These are phyloP conservation scores for Xylaria acuta DNA, from an alignment of 495 filamentous ascomycete species.

Conservation along the genomic window DNA sequence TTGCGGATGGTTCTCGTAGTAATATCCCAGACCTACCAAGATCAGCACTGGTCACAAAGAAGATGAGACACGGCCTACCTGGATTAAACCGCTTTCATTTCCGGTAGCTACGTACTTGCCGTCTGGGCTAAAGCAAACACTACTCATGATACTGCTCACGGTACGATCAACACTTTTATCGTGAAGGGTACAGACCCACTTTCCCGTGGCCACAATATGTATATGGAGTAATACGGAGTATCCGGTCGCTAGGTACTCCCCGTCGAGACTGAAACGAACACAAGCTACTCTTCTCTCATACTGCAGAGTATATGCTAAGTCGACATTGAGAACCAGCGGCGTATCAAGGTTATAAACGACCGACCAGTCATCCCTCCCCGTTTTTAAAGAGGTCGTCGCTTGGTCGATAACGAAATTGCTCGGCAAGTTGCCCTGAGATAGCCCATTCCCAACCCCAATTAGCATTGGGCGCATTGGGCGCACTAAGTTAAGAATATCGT, in stretches of 20 bases:
- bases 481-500: not conserved
- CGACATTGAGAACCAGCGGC: not conserved
- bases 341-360: not conserved
- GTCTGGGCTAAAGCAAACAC: constrained; percentile 6
- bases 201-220: not conserved
- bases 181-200: not conserved
- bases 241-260: not conserved
- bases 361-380: too few relatives aligned
- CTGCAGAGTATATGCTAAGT: not conserved
- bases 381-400: not conserved
- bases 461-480: not conserved
- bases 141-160: too few relatives aligned
- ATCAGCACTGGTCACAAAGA: not conserved
- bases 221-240: too few relatives aligned
- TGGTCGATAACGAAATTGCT: not conserved
- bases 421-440: not conserved
- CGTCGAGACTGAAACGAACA: not conserved
- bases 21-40: constrained; percentile 11
- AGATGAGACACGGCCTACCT: not conserved
- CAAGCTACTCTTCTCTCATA: accelerated
- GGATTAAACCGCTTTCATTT: not conserved
- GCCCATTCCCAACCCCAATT: not conserved
- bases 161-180: too few relatives aligned
- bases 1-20: not conserved
- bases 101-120: not conserved